A percentile compares a stretch with the other conserved stretches of the same genome.
Conservation (phyloP, 192 early-diverging fungal genomes). For the Coemansia sp. region DNA sequence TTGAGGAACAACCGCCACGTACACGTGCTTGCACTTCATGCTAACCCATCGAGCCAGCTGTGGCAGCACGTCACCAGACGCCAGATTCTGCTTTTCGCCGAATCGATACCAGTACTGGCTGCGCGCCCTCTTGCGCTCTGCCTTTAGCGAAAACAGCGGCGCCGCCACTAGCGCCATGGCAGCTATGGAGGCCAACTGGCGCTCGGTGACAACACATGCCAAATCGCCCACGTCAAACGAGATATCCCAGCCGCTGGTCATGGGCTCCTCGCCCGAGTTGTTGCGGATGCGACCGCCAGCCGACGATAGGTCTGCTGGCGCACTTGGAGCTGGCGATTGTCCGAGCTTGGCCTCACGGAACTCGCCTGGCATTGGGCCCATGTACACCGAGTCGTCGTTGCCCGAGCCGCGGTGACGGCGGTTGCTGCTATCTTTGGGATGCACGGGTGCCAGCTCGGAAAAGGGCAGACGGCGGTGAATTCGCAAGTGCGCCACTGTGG, state of each 20-base stretch:
- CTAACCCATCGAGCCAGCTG: conserved; percentile 45
- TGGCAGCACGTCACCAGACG: conserved; percentile 7
- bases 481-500: conserved; percentile 38
- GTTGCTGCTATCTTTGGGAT: conserved; percentile 1
- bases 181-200: conserved; percentile 24
- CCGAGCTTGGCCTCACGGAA: conserved; percentile 33
- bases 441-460: conserved; percentile 45
- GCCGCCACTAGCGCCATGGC: conserved; percentile 10
- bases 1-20: conserved; percentile 33
- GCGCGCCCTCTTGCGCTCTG: conserved; percentile 25
- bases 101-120: conserved; percentile 27
- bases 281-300: conserved; percentile 20
- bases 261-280: conserved; percentile 37
- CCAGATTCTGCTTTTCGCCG: conserved; percentile 2
- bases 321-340: neutral
- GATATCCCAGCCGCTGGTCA: conserved; percentile 49
- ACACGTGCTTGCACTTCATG: conserved; percentile 30
- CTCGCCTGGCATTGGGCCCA: conserved; percentile 54
- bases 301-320: neutral
- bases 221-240: conserved; percentile 27
- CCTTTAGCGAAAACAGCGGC: conserved; percentile 26
- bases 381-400: conserved; percentile 35
- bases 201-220: conserved; percentile 31
- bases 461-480: conserved; percentile 53
- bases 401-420: neutral